Base-by-base conservation (phyloP, 2,329 filamentous ascomycete species). In the Alternaria triticina region DNA sequence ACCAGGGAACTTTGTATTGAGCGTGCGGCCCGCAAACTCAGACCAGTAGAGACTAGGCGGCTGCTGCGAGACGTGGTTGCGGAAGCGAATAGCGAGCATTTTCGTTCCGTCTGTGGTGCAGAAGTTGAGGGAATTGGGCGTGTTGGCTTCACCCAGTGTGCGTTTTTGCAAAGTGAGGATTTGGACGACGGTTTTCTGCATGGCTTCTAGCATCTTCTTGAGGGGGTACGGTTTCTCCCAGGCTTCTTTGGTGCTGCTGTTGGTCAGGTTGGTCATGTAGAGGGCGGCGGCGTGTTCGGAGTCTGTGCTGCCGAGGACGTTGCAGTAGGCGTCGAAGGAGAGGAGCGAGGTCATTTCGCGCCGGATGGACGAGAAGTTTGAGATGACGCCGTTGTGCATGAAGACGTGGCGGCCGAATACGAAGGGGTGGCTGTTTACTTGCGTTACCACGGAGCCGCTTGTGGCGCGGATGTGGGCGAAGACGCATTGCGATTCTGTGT, bases 361-460 rank as follows among this genome's bases (percentile, higher is more conserved):
- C 28, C 83, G 81, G 52, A 87, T 83, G 8, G 73, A 65, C 2
- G 76, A 67, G 70, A 87, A 87, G 64, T 82, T 75, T 11, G 81
- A 80, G 33, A 86, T 80, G 15, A 81, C 81, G 2, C 86, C 86
- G 68, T 87, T 87, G 77, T 87, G 86, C 86, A 87, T 87, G 71
- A 87, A 84, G 9, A 80, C 79, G 65, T 86, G 84, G 40, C 85
- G 78, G 13, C 86, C 85, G 56, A 87, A 87, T 28, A 83, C 79
- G 71, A 87, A 87, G 6, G 86, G 86, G 63, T 87, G 85, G 47
- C 83, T 85, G 73, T 87, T 87, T 20, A 85, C 82, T 15, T 80
- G 79, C 2, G 83, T 81, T 25, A 86, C 83, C 2, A 83, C 78
- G 6, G 80, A 83, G 1, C 82, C 83, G 7, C 81, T 84, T 4